These are phyloP conservation scores for Fonsecaea pedrosoi DNA, from an alignment of 2,329 filamentous ascomycete species.

Conservation along the genomic window DNA sequence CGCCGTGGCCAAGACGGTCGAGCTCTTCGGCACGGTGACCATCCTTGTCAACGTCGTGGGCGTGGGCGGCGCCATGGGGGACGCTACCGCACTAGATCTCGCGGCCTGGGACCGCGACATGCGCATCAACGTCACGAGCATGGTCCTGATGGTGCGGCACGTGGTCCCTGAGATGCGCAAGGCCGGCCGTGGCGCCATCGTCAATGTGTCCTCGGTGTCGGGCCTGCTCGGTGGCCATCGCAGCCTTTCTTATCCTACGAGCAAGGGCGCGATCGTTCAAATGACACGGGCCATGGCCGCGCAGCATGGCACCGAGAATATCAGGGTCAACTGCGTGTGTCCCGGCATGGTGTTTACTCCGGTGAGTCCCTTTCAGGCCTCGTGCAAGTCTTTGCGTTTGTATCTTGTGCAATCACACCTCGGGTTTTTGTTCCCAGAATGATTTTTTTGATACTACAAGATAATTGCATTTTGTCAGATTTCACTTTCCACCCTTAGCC, in stretches of 20 bases:
- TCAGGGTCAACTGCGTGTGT: slow-evolving; percentile 60
- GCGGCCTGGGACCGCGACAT: slow-evolving; percentile 45
- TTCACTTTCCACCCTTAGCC: background rate
- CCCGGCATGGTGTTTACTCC: slow-evolving; percentile 47
- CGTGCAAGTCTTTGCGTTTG: background rate
- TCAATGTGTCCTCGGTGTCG: slow-evolving; percentile 48
- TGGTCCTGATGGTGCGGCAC: slow-evolving; percentile 46
- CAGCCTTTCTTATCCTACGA: slow-evolving; percentile 45
- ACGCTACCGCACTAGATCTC: slow-evolving; percentile 43
- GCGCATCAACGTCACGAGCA: slow-evolving; percentile 47
- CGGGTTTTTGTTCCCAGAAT: background rate
- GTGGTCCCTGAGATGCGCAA: slow-evolving; percentile 47
- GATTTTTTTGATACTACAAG: slow-evolving; percentile 26
- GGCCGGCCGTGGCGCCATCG: slow-evolving; percentile 45
- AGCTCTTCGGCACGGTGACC: slow-evolving; percentile 18
- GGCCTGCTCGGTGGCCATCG: slow-evolving; percentile 44
- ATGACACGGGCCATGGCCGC: slow-evolving; percentile 62
- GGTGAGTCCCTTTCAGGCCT: background rate
- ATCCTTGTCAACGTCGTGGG: slow-evolving; percentile 42
- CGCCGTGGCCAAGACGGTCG: slow-evolving; percentile 20
- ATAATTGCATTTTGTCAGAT: background rate
- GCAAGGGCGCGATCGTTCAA: slow-evolving; percentile 52
- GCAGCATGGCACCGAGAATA: slow-evolving; percentile 55
- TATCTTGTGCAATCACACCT: background rate
- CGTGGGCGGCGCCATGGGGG: slow-evolving; percentile 45